Base-by-base conservation (phyloP, 2,329 filamentous ascomycete species). In the Huntiella moniliformis region DNA sequence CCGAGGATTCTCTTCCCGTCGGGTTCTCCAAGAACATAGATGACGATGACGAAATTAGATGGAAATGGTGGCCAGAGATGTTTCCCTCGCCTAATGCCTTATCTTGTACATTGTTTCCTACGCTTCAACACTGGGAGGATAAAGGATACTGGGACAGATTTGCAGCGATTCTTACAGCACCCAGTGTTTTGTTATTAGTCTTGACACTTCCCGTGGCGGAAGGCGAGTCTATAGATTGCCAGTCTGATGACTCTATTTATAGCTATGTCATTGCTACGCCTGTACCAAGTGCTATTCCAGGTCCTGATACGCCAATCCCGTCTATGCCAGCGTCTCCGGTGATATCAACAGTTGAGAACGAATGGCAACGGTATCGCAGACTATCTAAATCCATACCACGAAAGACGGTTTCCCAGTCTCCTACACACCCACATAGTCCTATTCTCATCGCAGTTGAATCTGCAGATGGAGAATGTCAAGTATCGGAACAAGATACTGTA, bases 181-280 rank as follows among this genome's bases (percentile, higher is more conserved):
- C 87, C 1, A 92, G 82, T 54, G 85, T 98, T 34, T 83, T 98
- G 51, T 63, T 96, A 2, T 68, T 98, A 3, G 88, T 88, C 1
- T 76, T 91, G 40, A 98, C 91, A 0, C 61, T 98, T 4, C 91
- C 92, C 0, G 86, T 98, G 1, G 83, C 94, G 4, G 88, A 96
- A 55, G 73, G 73, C 1, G 71, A 73, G 37, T 68, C 73, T 15
- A 67, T 70, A 5, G 71, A 75, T 11, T 31, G 16, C 5, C 42
- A 47, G 4, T 35, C 7, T 13, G 47, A 45, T 17, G 32, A 44
- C 11, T 33, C 41, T 5, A 28, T 39, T 11, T 47, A 50, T 18
- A 38, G 33, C 28, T 15, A 44, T 17, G 36, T 28, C 13, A 28
- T 35, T 8, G 7, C 17, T 10, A 50, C 44, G 4, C 48, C 48